Evolutionary conservation across 495 filamentous ascomycete species (phyloP).

Genomic region (Hyaloscypha hepaticicola): DNA sequence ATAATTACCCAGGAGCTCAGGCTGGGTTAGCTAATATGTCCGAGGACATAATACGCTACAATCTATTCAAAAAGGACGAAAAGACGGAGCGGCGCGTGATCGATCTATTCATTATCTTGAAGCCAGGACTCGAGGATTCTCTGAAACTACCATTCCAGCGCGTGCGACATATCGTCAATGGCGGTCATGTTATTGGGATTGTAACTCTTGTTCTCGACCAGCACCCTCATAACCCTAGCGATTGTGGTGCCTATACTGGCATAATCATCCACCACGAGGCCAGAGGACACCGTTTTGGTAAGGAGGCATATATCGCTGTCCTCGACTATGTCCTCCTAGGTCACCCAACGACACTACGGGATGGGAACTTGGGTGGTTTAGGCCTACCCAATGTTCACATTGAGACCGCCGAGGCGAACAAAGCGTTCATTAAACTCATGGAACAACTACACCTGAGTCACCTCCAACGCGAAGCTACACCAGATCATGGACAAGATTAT

Average conservation of each 20-base stretch:
- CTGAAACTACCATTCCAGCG: neutral
- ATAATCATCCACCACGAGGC: neutral
- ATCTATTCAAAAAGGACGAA: neutral
- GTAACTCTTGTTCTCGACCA: neutral
- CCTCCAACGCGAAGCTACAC: neutral
- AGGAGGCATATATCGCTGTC: neutral
- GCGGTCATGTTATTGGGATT: neutral
- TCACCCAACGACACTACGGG: neutral
- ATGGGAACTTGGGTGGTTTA: neutral
- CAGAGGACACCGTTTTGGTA: neutral
- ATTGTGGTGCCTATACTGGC: neutral
- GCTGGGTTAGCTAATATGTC: neutral
- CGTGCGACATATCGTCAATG: neutral
- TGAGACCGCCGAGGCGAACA: neutral
- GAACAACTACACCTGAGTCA: neutral
- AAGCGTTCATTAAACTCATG: neutral
- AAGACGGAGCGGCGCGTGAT: neutral
- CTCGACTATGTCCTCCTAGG: neutral
- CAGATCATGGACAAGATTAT: neutral
- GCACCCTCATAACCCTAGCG: neutral
- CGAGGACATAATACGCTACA: neutral
- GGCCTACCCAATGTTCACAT: neutral
- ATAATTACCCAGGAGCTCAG: neutral
- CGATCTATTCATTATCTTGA: neutral
- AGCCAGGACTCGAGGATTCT: neutral